Base-by-base conservation (phyloP, 257 asterid species). In the Solanum pinnatisectum region DNA sequence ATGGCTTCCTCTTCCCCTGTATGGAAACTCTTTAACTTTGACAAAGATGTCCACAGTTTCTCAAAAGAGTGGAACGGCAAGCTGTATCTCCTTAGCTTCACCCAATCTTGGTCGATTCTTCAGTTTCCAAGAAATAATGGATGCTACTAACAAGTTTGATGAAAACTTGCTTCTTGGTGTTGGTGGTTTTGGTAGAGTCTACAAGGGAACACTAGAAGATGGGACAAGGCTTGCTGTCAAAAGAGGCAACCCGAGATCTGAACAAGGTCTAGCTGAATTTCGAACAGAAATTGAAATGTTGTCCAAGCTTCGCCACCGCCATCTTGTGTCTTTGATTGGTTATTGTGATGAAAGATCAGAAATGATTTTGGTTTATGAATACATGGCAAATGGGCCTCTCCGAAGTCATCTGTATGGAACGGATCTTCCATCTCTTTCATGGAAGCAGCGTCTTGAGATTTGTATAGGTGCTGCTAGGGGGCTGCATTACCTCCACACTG, bases 391-490 rank as follows among this genome's bases (percentile, higher is more conserved):
- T 44, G 98, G 98, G 49, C 96, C 98, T 14, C 96, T 95, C 63
- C 81, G 98, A 59, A 92, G 95, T 91, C 98, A 95, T 88, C 92
- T 95, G 5, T 95, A 95, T 8, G 97, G 97, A 20, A 91, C 94
- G 1, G 94, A 91, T 88, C 92, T 94, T 56, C 98, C 95, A 2
- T 90, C 96, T 37, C 95, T 93, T 23, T 73, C 96, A 0, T 95
- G 98, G 98, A 93, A 91, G 40, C 94, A 87, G 49, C 93, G 98
- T 0, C 96, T 95, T 5, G 98, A 95, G 91, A 94, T 95, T 81
- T 95, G 97, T 84, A 95, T 95, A 5, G 98, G 97, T 63, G 95
- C 97, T n/a, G 97, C 98, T 67, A 87, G 97, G 60, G 97, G 98
- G 39, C 96, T 95, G 70, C 98, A 95, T 86, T 95, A 95, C 88